Percentiles rank a stretch among this genome's conserved stretches.
Conservation (phyloP, 129 eudicot species). For the Rutidosis leptorrhynchoides region DNA sequence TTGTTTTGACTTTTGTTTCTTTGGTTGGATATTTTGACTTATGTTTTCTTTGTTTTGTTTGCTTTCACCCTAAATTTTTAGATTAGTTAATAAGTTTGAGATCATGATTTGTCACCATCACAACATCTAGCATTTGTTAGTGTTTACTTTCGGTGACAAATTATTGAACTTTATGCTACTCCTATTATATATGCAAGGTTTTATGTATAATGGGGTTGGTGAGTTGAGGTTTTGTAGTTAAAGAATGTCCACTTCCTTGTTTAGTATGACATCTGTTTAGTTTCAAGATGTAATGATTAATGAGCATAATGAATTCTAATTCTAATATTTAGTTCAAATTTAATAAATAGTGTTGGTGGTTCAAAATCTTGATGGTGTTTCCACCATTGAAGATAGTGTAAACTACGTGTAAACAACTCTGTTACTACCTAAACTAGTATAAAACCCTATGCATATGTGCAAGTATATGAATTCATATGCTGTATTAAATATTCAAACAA, state of each 20-base stretch:
- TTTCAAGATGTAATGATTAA: constrained; percentile 16
- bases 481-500: constrained; percentile 1
- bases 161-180: constrained; percentile 13
- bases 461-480: constrained; percentile 27
- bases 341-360: constrained; percentile 35
- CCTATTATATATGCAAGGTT: constrained; percentile 7
- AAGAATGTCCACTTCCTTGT: constrained; percentile 25
- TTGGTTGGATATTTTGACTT: constrained; percentile 62
- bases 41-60: constrained; percentile 60
- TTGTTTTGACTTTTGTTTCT: constrained; percentile 70
- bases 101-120: constrained; percentile 31
- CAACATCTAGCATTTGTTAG: constrained; percentile 2
- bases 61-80: constrained; percentile 93
- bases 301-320: constrained; percentile 19
- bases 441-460: constrained; percentile 27
- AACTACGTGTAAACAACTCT: constrained; percentile 33
- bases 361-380: constrained; percentile 39
- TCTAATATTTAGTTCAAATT: constrained; percentile 7
- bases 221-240: constrained; percentile 15
- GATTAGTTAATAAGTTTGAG: constrained; percentile 20
- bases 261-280: not conserved
- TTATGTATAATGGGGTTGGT: constrained; percentile 50
- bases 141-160: constrained; percentile 22
- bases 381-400: constrained; percentile 48
- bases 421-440: constrained; percentile 25